Conservation (phyloP, 495 filamentous ascomycete species). For the Neurospora tetrasperma region DNA sequence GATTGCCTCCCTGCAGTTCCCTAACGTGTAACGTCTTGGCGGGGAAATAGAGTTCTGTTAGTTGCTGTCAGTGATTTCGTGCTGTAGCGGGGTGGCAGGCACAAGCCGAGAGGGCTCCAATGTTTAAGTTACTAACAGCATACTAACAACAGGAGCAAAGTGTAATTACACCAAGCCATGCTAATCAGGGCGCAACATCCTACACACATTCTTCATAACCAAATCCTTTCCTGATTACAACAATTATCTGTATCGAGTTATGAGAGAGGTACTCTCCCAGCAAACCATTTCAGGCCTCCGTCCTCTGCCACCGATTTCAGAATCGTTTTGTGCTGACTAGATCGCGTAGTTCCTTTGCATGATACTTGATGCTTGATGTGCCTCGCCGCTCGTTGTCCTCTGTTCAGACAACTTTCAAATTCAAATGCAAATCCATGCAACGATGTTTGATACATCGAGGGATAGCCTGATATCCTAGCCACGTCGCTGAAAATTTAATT, state of each 20-base stretch:
- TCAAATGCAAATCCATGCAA: background rate
- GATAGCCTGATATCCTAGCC: background rate
- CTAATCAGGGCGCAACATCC: background rate
- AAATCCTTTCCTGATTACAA: background rate
- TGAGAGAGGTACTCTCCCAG: background rate
- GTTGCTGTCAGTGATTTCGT: background rate
- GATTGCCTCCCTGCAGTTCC: background rate
- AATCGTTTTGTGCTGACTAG: background rate
- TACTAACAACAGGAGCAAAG: background rate
- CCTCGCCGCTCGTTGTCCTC: background rate
- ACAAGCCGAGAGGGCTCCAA: background rate
- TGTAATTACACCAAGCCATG: background rate
- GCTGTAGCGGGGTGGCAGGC: background rate
- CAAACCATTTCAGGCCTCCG: background rate
- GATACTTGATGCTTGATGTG: background rate
- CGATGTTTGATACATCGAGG: background rate
- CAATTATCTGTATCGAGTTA: background rate
- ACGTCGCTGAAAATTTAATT: background rate
- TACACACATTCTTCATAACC: background rate
- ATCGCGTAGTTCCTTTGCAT: background rate
- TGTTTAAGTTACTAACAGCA: background rate
- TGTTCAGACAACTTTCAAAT: background rate
- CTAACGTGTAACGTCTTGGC: background rate
- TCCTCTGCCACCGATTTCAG: background rate
- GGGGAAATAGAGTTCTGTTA: background rate